Percentiles rank a stretch among this genome's conserved stretches.
Conservation (phyloP, 2,329 filamentous ascomycete species). For the Paraconiothyrium sp. region DNA sequence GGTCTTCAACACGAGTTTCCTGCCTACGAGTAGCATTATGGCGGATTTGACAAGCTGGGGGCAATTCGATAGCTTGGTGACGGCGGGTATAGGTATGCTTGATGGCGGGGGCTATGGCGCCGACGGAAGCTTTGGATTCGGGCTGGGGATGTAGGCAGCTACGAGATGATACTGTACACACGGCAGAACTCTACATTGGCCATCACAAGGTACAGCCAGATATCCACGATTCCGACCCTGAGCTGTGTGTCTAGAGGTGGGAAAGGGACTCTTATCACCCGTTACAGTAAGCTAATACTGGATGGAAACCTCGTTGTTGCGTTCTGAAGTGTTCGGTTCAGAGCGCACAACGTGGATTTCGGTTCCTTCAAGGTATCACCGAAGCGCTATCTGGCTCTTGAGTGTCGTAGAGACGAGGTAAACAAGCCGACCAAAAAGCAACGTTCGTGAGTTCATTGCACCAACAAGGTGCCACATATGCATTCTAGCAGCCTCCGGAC, state of each 20-base stretch:
- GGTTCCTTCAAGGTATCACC: no score
- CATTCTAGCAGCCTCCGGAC: background rate
- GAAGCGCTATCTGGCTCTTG: background rate
- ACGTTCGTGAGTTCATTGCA: background rate
- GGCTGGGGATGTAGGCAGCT: constrained; percentile 26
- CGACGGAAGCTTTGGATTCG: constrained; percentile 34
- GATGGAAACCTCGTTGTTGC: no score
- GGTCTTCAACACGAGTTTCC: constrained; percentile 32
- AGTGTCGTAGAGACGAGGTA: no score
- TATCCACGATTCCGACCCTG: background rate
- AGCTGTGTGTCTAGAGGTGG: no score
- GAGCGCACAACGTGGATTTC: no score
- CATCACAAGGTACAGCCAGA: background rate
- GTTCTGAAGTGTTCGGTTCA: no score
- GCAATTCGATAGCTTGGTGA: constrained; percentile 50
- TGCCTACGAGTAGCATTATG: constrained; percentile 39
- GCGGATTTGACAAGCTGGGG: constrained; percentile 50
- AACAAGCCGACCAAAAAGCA: background rate
- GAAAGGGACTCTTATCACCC: no score
- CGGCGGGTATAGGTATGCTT: constrained; percentile 44
- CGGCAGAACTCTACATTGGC: background rate
- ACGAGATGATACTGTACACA: background rate
- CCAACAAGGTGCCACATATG: background rate
- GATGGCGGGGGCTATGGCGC: constrained; percentile 37
- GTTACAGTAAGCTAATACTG: no score